phyloP scores from a whole-genome alignment of 2,329 filamentous ascomycete genomes.

The Knufia petricola region DNA sequence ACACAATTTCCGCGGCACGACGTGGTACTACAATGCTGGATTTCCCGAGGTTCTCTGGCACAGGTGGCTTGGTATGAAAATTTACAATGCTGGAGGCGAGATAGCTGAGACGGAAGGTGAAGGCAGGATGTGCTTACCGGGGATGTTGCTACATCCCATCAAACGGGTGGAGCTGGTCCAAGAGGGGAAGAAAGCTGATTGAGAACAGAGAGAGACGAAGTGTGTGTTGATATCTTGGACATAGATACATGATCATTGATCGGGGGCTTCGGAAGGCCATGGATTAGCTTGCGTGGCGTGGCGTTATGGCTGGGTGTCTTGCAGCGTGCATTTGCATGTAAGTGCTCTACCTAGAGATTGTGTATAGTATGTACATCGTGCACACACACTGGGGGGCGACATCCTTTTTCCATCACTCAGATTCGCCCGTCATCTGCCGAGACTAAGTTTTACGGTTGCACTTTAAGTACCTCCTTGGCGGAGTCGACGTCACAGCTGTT shows the following conservation, averaged over 20 bases:
- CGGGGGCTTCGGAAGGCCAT: too few relatives aligned
- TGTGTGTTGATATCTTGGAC: not conserved
- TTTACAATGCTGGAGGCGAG: conserved; percentile 70
- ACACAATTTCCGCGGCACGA: conserved; percentile 77
- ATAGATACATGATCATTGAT: not conserved
- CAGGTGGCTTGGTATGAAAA: conserved; percentile 73
- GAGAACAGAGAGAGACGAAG: not conserved
- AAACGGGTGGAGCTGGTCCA: conserved; percentile 57
- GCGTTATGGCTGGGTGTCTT: too few relatives aligned
- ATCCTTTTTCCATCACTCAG: too few relatives aligned
- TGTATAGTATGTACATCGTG: too few relatives aligned
- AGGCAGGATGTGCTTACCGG: conserved; percentile 82
- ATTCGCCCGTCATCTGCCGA: too few relatives aligned
- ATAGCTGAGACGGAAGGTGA: conserved; percentile 64
- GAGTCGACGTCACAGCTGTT: too few relatives aligned
- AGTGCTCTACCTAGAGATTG: too few relatives aligned
- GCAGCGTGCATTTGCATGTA: too few relatives aligned
- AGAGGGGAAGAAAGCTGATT: conserved; percentile 18
- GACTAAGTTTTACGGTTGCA: too few relatives aligned
- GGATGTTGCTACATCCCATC: conserved; percentile 80
- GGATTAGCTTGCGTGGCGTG: too few relatives aligned
- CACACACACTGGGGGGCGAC: too few relatives aligned
- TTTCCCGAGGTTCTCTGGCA: conserved; percentile 75
- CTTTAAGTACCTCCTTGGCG: too few relatives aligned
- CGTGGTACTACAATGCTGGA: conserved; percentile 83